Conservation (phyloP, 495 filamentous ascomycete species). For the Penicillium soppii region DNA sequence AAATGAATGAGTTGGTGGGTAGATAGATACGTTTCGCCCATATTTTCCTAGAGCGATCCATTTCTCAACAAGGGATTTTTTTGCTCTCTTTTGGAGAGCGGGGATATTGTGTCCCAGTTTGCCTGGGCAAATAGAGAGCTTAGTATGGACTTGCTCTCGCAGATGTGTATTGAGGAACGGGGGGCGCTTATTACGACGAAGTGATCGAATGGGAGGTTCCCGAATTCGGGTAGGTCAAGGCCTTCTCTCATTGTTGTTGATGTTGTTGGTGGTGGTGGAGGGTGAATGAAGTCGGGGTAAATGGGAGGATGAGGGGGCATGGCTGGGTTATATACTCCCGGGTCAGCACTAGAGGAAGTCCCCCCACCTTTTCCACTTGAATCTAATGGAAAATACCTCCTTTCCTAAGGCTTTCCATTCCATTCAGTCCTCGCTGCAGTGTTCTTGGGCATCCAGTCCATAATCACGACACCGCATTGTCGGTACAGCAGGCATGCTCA, state of each 20-base stretch:
- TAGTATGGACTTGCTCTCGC: background rate
- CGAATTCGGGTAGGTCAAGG: background rate
- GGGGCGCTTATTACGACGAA: background rate
- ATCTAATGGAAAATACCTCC: no score
- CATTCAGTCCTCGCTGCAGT: no score
- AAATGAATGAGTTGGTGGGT: background rate
- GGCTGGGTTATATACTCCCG: no score
- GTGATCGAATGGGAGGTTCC: background rate
- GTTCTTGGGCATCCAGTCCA: no score
- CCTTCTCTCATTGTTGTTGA: slow-evolving; percentile 1
- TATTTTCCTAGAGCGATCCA: slow-evolving; percentile 2
- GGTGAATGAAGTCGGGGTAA: no score
- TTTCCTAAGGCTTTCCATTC: no score
- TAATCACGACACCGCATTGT: no score
- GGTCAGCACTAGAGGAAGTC: no score
- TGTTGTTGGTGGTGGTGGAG: no score
- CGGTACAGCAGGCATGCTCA: no score
- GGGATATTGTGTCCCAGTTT: background rate
- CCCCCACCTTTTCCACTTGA: no score
- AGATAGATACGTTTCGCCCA: background rate
- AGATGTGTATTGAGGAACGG: background rate
- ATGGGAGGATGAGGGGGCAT: no score
- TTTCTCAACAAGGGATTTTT: slow-evolving; percentile 1
- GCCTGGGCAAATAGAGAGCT: background rate
- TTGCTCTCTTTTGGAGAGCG: background rate